phyloP scores from a whole-genome alignment of 805 yeast genomes.

The Candida khao-thaluensis region DNA sequence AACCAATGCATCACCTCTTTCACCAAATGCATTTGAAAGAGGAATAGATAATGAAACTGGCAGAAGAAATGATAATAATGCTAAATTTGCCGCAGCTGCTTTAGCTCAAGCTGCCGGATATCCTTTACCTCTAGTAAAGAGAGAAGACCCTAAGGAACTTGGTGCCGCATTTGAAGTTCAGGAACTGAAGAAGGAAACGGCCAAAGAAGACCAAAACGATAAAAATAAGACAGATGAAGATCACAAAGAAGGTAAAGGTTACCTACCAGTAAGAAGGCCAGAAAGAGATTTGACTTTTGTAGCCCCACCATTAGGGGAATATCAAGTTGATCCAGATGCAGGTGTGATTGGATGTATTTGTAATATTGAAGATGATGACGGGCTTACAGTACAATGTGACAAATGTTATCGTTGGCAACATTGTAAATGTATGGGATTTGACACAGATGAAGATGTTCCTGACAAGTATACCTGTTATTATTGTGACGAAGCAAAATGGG shows the following conservation, averaged over 20 bases:
- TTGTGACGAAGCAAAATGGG: conserved; percentile 55
- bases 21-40: conserved; percentile 20
- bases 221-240: conserved; percentile 13
- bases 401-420: conserved; percentile 94
- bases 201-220: conserved; percentile 8
- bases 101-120: conserved; percentile 78
- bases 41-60: conserved; percentile 38
- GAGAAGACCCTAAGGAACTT: conserved; percentile 1
- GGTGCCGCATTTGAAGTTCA: background rate
- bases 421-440: conserved; percentile 82
- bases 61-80: conserved; percentile 43
- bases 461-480: conserved; percentile 70
- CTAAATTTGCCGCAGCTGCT: conserved; percentile 79
- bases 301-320: conserved; percentile 42
- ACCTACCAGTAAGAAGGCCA: conserved; percentile 5
- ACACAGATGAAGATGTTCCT: conserved; percentile 70
- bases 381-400: conserved; percentile 93
- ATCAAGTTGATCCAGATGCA: conserved; percentile 74
- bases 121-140: conserved; percentile 52
- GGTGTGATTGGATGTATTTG: conserved; percentile 90
- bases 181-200: conserved; percentile 2
- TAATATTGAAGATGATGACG: conserved; percentile 84
- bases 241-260: conserved; percentile 11
- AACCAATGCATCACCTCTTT: background rate
- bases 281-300: conserved; percentile 1